Evolutionary conservation across 176 grass and related monocot species (phyloP), one percentile per base, ranked within the genome.

Genomic region (Phoenix roebelenii): DNA sequence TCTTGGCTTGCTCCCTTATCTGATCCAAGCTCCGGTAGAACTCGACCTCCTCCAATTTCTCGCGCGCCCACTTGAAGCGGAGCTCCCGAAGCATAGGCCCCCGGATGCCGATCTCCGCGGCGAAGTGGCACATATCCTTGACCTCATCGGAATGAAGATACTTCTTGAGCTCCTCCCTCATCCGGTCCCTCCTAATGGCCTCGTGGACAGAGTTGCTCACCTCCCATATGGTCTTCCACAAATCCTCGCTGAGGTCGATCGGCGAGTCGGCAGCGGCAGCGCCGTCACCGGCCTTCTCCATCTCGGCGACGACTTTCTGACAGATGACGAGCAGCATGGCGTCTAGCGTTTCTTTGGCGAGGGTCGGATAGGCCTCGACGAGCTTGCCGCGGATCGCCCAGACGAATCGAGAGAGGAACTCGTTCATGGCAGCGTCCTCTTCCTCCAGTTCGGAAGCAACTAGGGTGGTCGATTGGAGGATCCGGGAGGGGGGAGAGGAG

Each of bases 61-160:
- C 87, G 51, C 87, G 78, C 7, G 92, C 87, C 92, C 92, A 97
- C 66, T 97, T 97, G 75, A 97, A 97, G 16, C 87, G 92, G 44
- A 97, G 75, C 75, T 97, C 92, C 24, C 92, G 76, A 28, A 97
- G 92, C 69, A 88, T 78, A 39, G 84, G 52, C 7, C 92, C 92
- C 19, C 78, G 77, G 64, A 97, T 73, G 69, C 92, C 92, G 0
- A 91, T 77, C 25, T 97, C 92, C 14, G 56, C 78, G 15, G 92
- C 87, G 52, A 97, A 97, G 20, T 75, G 81, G 75, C 83, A 85
- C 92, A 91, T 97, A 73, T 88, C 77, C 82, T 97, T 97, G 50
- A 97, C 92, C 63, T 88, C 77, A 51, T 86, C 82, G 80, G 74
- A 95, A 60, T 92, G 82, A 16, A 87, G 67, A 69, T 87, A 84